Percentiles rank a stretch among this genome's conserved stretches.
Conservation (phyloP, 2,329 filamentous ascomycete species). For the Bipolaris bicolor region DNA sequence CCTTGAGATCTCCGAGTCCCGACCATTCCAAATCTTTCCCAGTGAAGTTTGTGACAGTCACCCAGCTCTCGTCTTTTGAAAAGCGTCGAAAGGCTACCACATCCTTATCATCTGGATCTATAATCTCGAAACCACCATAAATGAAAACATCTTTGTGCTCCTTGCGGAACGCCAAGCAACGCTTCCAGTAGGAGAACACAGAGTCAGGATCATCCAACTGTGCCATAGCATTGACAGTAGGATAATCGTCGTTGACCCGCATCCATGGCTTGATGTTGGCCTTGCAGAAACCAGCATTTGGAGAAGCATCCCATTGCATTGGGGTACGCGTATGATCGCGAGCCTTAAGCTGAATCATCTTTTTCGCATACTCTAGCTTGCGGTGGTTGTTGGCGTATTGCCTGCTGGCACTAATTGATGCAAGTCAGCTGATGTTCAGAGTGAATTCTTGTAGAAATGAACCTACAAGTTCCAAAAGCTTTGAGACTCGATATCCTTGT, state of each 20-base stretch:
- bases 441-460: too few relatives aligned
- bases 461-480: slow-evolving; percentile 58
- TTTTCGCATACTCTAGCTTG: slow-evolving; percentile 35
- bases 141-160: slow-evolving; percentile 65
- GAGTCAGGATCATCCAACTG: slow-evolving; percentile 55
- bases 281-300: slow-evolving; percentile 63
- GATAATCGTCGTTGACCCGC: slow-evolving; percentile 63
- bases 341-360: slow-evolving; percentile 63
- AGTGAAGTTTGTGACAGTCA: slow-evolving; percentile 45
- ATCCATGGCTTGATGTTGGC: slow-evolving; percentile 66
- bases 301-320: slow-evolving; percentile 67
- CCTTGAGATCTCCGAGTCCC: slow-evolving; percentile 32
- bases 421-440: not conserved
- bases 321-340: slow-evolving; percentile 70
- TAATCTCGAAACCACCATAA: slow-evolving; percentile 63
- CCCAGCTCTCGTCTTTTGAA: slow-evolving; percentile 33
- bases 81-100: slow-evolving; percentile 43
- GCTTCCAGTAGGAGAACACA: slow-evolving; percentile 67
- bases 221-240: slow-evolving; percentile 61
- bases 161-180: slow-evolving; percentile 62
- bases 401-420: slow-evolving; percentile 28
- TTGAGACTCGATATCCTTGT: slow-evolving; percentile 61
- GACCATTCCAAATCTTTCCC: slow-evolving; percentile 39
- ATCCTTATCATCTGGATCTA: slow-evolving; percentile 55
- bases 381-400: slow-evolving; percentile 36